Conservation (phyloP, 768 basidiomycete genomes). For the Tulasnella sp. region DNA sequence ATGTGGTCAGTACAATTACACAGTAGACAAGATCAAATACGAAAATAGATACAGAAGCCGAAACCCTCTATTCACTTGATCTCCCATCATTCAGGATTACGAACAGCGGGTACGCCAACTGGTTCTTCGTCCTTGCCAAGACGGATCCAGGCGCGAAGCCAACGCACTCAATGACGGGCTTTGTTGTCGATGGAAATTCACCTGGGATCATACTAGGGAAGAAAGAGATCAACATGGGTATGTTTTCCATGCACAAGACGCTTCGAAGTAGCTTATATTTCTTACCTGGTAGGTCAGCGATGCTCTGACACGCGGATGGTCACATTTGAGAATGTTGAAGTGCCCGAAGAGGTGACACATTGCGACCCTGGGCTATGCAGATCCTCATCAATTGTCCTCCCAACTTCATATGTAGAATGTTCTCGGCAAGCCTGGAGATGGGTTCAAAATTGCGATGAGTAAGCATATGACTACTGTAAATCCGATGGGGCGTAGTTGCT, state of each 20-base stretch:
- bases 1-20: conserved; percentile 29
- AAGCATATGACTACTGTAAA: not conserved
- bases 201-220: conserved; percentile 26
- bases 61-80: conserved; percentile 16
- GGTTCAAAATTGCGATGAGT: conserved; percentile 27
- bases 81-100: conserved; percentile 24
- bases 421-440: conserved; percentile 27
- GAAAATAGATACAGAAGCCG: not conserved
- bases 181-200: conserved; percentile 28
- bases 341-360: conserved; percentile 19
- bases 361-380: too few relatives aligned
- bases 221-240: conserved; percentile 16
- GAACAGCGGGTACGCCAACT: conserved; percentile 30
- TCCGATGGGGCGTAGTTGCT: not conserved
- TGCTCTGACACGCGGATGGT: conserved; percentile 32
- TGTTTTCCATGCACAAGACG: not conserved
- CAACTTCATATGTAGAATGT: conserved; percentile 24
- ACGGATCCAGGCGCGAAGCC: conserved; percentile 27
- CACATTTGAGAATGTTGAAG: conserved; percentile 27
- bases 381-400: conserved; percentile 3
- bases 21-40: not conserved
- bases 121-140: conserved; percentile 32
- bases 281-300: conserved; percentile 26
- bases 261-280: not conserved
- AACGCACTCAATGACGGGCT: conserved; percentile 28